Base-by-base conservation (phyloP, 2,329 filamentous ascomycete species). In the Hypoxylon sp. region DNA sequence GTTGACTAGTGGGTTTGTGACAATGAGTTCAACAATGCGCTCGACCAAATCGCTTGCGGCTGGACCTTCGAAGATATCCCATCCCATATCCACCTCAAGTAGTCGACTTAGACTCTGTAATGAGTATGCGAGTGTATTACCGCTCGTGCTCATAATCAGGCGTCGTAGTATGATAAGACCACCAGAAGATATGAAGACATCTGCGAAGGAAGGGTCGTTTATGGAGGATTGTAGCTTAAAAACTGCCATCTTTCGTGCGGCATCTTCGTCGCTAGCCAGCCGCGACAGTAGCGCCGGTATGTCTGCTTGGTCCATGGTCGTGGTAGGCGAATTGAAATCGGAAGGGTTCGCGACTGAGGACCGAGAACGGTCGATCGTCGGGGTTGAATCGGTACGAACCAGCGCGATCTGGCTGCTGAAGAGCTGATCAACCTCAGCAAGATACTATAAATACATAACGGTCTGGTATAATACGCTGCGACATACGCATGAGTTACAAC, bases 161-260 rank as follows among this genome's bases (percentile, higher is more conserved):
- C 92, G 90, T 58, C 93, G 89, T 75, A 99, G 83, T 72, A 95
- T 90, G 72, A 90, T 86, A 71, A 98, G 85, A 3, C 96, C 96
- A 63, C 94, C 94, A 53, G 94, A 92, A 56, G 91, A 90, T 68
- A 98, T 97, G 82, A 99, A 99, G 74, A 97, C 90, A 79, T 98
- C 96, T 75, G 96, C 96, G 79, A 98, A 98, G 55, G 94, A 92
- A 25, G 95, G 95, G 81, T 99, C 96, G 78, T 94, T 95, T 80
- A 99, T 97, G 69, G 93, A 94, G 70, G 89, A 91, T 81, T 99
- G 96, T 72, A 99, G 89, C 83, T 98, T 98, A 87, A 99, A 99
- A 67, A 97, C 96, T 67, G 96, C 96, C 93, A 98, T 98, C 81
- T 99, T 99, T 77, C 94, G 93, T 73, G 93, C 91, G 62, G 93